Evolutionary conservation across 805 yeast genomes (phyloP), one percentile per base, ranked within the genome.

Genomic region (Saccharomycopsis sp.): DNA sequence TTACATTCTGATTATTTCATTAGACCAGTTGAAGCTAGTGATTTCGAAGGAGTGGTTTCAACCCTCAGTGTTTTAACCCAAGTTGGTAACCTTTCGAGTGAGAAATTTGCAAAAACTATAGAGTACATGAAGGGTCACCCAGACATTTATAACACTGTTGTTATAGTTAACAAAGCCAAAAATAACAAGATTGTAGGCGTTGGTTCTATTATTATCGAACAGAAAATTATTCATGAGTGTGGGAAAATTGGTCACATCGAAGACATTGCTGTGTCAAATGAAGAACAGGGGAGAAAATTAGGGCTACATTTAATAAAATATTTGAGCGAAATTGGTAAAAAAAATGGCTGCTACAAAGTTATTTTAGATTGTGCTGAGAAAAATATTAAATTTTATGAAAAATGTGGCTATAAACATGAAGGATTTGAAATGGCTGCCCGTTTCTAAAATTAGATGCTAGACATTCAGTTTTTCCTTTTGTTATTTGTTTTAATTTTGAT

Each of bases 191-290:
- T 88, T 8, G 95, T 85, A 0, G 96, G 94, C 3, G 77, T 88
- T 0, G 97, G 97, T 0, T 79, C 83, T 59, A 64, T 90, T 11
- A 56, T 93, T 8, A 67, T 93, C 5, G 98, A 90, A 61, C 72
- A 72, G 40, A 90, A 90, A 61, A 64, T 82, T 51, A 87, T 93
- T 51, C 98, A 90, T 63, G 75, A 67, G 32, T 79, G 93, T 60
- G 94, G 95, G 0, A 62, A 72, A 42, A 94, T 86, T 3, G 97
- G 97, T 1, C 97, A 90, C 64, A 83, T 90, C 51, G 98, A 90
- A 58, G 98, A 90, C 60, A 90, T 90, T 50, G 82, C 97, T 1
- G 95, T 90, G 3, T 70, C 78, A 16, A 59, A 61, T 24, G 64
- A 70, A 16, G 85, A 85, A 59, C 97, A 89, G 58, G 98, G 98